Evolutionary conservation across 352 stramenopile genomes (phyloP), one percentile per base, ranked within the genome.

Genomic region (Globisporangium spinosum): DNA sequence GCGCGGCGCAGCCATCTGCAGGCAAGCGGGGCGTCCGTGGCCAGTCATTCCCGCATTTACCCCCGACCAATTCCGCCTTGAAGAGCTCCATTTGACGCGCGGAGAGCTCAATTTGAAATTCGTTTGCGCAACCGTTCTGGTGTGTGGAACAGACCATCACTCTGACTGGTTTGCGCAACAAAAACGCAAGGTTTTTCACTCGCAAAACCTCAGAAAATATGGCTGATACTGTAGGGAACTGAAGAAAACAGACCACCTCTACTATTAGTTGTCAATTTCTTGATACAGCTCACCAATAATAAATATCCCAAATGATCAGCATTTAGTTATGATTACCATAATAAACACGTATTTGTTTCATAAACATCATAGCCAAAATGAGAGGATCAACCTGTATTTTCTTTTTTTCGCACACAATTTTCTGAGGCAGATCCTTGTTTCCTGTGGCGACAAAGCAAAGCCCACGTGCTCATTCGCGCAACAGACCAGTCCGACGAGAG

Each of bases 341-440:
- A 47, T 29, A 61, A 27, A 47, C 1, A 61, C 17, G 9, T 45
- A 2, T 25, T 3, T 17, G 6, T 2, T 15, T 6, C 20, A 38
- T 38, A 58, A 22, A 40, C 23, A 58, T 17, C 15, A 38, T 23
- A 10, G 20, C 13, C 0, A 13, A 13, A n/a, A 17, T 1, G 27
- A 58, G 53, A 34, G 25, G 47, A 38, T 58, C 55, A 61, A 20
- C 55, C 27, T 45, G 20, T 20, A 29, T 47, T 47, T 61, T 47
- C 27, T 61, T 43, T 61, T 22, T 27, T n/a, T 22, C 40, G n/a
- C 40, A 49, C 53, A 35, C 29, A 58, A 58, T 38, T 35, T 61
- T 61, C 55, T 61, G 55, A 61, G 55, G 55, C 29, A 45, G 55
- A 61, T 61, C 55, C 29, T 59, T 35, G 40, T n/a, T 49, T 49